Evolutionary conservation across 2,329 filamentous ascomycete genomes (phyloP), one percentile per base, ranked within the genome.

Genomic region (Fusarium brachygibbosum): DNA sequence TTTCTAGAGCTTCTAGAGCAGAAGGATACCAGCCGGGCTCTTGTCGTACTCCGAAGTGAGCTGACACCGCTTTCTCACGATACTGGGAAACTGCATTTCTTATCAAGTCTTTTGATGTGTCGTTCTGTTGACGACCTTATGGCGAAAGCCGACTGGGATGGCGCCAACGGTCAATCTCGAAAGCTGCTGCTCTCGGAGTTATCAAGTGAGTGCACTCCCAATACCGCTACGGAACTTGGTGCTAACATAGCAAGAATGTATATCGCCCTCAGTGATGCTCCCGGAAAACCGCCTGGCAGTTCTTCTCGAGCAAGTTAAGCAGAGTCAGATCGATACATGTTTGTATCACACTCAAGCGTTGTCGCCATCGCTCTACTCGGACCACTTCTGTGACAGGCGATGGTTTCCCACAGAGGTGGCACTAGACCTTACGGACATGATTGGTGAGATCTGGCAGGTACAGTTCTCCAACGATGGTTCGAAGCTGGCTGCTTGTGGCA

Each of bases 221-320:
- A 37, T 29, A 21, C 28, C 5, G 28, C 21, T 31, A 21, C 17
- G 13, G 7, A 19, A 17, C 35, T 19, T 51, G 10, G 5, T 14
- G 34, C 57, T 68, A 58, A 38, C 42, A 32, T 48, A 53, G 35
- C 72, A 95, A 95, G 92, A 87, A 83, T 97, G 89, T 58, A 97
- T 99, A 78, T 97, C 96, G 2, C 95, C 96, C 0, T 96, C 94
- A 6, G 93, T 97, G 44, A 98, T 99, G 94, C 91, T 99, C 56
- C 96, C 96, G 2, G 93, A 97, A 76, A 93, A 96, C 78, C 90
- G 96, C 9, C 84, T 99, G 44, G 93, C 93, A 3, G 86, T 90
- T 34, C 83, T 99, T 17, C 83, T 99, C 53, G 86, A 94, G 59
- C 90, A 97, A 70, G 90, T 97, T 37, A 97, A 98, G 77, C 86